Evolutionary conservation across 1,284 basidiomycete species (phyloP).

Genomic region (Moesziomyces sp.): DNA sequence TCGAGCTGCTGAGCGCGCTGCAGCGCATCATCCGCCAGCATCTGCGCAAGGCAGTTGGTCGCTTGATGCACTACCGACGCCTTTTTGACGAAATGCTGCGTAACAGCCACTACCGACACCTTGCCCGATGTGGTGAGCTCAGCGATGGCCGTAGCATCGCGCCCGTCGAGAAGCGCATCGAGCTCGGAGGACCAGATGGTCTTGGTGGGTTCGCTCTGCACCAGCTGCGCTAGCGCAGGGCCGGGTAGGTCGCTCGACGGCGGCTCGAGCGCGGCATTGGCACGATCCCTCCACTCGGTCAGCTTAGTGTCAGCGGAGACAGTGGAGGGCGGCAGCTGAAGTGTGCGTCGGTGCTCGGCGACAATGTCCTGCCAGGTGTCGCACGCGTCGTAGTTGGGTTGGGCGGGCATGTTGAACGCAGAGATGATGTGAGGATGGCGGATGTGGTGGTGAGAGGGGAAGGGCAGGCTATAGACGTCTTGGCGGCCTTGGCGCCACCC

Average conservation of each 20-base stretch:
- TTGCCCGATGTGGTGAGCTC: conserved; percentile 24
- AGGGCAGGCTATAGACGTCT: too few species aligned
- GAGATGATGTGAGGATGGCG: background rate
- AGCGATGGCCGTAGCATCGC: conserved; percentile 32
- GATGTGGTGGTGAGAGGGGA: background rate
- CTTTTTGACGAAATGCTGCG: conserved; percentile 24
- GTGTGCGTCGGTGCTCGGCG: conserved; percentile 16
- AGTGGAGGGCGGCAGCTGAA: conserved; percentile 7
- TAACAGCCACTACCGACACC: conserved; percentile 13
- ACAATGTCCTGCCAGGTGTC: conserved; percentile 26
- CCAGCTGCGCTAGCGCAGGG: conserved; percentile 19
- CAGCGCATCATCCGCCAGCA: conserved; percentile 25
- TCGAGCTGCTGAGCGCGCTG: conserved; percentile 29
- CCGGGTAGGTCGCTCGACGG: conserved; percentile 18
- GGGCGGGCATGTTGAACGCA: background rate
- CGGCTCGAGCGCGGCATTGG: conserved; percentile 5
- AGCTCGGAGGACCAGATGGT: conserved; percentile 21
- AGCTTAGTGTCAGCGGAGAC: conserved; percentile 11
- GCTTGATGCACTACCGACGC: conserved; percentile 47
- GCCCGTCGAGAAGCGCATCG: conserved; percentile 8
- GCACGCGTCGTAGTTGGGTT: conserved; percentile 7
- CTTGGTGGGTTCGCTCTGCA: conserved; percentile 7
- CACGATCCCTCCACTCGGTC: conserved; percentile 13
- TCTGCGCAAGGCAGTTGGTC: conserved; percentile 48
- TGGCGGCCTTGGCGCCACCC: too few species aligned